These are phyloP conservation scores for Cyclotella kingstonii DNA, from an alignment of 108 stramenopile genomes.

Conservation along the genomic window DNA sequence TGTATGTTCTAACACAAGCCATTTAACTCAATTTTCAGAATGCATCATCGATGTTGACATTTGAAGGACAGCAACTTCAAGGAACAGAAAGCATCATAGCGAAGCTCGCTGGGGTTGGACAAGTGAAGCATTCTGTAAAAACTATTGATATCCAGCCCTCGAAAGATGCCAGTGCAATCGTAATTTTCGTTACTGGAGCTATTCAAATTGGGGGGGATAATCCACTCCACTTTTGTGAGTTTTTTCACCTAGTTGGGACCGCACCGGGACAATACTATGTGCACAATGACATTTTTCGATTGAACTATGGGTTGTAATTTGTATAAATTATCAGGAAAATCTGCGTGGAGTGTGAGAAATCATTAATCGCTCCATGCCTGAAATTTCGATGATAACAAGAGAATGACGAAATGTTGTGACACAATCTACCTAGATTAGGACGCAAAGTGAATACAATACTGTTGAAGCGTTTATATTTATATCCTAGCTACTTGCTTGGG, in stretches of 20 bases:
- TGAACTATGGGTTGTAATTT: constrained; percentile 89
- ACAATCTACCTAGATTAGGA: too few species aligned
- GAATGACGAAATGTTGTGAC: too few species aligned
- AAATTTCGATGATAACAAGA: too few species aligned
- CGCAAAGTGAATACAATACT: too few species aligned
- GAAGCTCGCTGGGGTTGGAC: constrained; percentile 70
- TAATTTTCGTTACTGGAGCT: constrained; percentile 86
- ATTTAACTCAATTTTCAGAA: constrained; percentile 38
- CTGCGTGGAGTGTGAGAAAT: too few species aligned
- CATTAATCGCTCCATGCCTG: too few species aligned
- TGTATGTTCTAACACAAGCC: too few species aligned
- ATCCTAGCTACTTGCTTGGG: too few species aligned
- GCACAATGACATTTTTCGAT: constrained; percentile 92
- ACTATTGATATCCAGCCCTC: constrained; percentile 88
- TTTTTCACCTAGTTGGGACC: constrained; percentile 88
- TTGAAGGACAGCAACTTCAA: constrained; percentile 79
- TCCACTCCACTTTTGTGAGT: constrained; percentile 93
- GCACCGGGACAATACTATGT: constrained; percentile 90
- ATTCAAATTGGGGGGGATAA: constrained; percentile 86
- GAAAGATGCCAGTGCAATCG: constrained; percentile 49
- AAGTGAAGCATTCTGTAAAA: constrained; percentile 67
- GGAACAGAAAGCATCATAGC: constrained; percentile 62
- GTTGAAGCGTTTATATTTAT: too few species aligned
- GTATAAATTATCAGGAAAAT: neutral
- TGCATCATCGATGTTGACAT: constrained; percentile 76